Conservation (phyloP, 495 filamentous ascomycete genomes). For the Aspergillus cavernicola region DNA sequence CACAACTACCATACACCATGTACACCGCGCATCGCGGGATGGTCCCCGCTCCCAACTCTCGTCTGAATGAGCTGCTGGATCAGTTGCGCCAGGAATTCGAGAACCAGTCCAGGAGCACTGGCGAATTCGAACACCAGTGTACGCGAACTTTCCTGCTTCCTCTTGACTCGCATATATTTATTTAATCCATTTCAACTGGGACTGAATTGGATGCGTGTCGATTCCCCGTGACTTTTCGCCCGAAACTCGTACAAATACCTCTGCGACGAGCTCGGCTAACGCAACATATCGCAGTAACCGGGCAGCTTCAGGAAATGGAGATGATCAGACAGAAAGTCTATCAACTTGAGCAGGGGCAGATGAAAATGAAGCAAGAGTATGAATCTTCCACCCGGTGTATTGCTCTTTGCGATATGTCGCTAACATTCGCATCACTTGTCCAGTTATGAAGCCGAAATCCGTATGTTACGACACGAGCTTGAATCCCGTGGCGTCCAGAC, state of each 20-base stretch:
- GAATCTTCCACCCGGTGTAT: conserved; percentile 18
- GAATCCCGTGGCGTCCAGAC: conserved; percentile 76
- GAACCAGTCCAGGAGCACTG: conserved; percentile 65
- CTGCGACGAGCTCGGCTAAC: conserved; percentile 24
- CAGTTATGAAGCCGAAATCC: conserved; percentile 93
- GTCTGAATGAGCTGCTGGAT: conserved; percentile 86
- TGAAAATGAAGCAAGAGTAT: conserved; percentile 85
- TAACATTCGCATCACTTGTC: conserved; percentile 4
- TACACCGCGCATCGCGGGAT: conserved; percentile 87
- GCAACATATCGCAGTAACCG: conserved; percentile 58
- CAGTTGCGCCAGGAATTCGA: conserved; percentile 90
- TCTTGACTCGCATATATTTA: not conserved
- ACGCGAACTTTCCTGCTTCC: conserved; percentile 40
- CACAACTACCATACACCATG: conserved; percentile 52
- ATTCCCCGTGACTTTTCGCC: not conserved
- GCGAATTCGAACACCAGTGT: conserved; percentile 88
- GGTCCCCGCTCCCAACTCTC: conserved; percentile 67
- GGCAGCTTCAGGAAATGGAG: conserved; percentile 89
- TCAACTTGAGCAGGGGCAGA: conserved; percentile 81
- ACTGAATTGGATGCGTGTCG: not conserved
- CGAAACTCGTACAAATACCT: not conserved
- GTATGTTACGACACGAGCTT: conserved; percentile 79
- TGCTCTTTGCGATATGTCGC: not conserved
- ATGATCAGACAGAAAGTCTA: conserved; percentile 88
- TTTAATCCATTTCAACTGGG: not conserved